These are phyloP conservation scores for Pleurozium schreberi DNA, from an alignment of 225 moss, liverwort and hornwort species.

Conservation along the genomic window DNA sequence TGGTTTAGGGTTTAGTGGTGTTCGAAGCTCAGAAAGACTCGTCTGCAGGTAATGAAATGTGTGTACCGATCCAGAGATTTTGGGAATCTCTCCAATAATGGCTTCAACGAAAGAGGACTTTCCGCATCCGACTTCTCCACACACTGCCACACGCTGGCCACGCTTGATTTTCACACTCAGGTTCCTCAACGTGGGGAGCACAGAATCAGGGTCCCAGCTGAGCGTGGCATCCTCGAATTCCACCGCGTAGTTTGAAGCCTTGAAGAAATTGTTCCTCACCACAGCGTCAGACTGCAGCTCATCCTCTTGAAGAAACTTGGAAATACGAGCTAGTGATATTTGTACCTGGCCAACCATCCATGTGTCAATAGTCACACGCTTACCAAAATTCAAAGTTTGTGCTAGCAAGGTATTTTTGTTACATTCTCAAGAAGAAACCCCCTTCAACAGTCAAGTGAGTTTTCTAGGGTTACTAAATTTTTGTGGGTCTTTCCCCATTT, in stretches of 20 bases:
- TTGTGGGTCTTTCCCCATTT: not conserved
- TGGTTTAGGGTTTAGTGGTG: not conserved
- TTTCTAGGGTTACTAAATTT: no score
- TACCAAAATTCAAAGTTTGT: not conserved
- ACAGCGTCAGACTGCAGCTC: not conserved
- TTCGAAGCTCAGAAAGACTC: not conserved
- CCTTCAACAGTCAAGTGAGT: not conserved
- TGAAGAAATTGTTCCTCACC: not conserved
- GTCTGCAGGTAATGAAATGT: not conserved
- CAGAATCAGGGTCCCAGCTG: not conserved
- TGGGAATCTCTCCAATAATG: not conserved
- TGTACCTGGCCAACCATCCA: not conserved
- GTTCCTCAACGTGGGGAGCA: not conserved
- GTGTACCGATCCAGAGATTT: not conserved
- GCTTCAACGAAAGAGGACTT: not conserved
- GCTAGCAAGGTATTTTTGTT: not conserved
- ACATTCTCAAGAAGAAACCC: not conserved
- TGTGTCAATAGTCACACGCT: not conserved
- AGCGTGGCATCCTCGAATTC: not conserved
- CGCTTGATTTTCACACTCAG: not conserved
- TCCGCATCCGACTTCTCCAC: not conserved
- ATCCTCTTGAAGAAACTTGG: not conserved
- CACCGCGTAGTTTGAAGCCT: not conserved
- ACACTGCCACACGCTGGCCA: not conserved
- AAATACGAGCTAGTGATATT: not conserved